These are phyloP conservation scores for Aspergillus alliaceus DNA, from an alignment of 2,329 filamentous ascomycete species.

Conservation along the genomic window DNA sequence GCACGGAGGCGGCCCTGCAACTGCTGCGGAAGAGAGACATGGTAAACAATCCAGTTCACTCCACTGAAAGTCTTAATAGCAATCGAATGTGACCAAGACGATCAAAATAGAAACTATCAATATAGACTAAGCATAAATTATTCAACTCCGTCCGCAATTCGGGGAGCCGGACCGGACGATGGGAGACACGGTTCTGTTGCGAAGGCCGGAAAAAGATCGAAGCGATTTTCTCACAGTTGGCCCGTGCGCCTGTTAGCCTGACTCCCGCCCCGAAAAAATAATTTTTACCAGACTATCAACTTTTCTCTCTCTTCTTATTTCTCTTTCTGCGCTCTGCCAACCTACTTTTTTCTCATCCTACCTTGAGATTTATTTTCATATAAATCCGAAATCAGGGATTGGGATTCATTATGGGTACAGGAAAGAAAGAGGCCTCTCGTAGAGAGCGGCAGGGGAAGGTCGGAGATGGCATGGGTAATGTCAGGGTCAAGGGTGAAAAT, in stretches of 20 bases:
- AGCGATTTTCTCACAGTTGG: conserved; percentile 39
- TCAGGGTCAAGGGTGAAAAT: conserved; percentile 94
- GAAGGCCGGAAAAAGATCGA: conserved; percentile 30
- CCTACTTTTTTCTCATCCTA: conserved; percentile 25
- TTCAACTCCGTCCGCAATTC: background rate
- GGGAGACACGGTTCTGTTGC: conserved; percentile 20
- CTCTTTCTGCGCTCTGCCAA: conserved; percentile 33
- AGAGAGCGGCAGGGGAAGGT: conserved; percentile 82
- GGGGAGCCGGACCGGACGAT: conserved; percentile 12
- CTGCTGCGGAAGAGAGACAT: conserved; percentile 41
- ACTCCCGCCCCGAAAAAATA: conserved; percentile 31
- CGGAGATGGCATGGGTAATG: conserved; percentile 84
- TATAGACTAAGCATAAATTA: background rate
- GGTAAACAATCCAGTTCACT: conserved; percentile 10
- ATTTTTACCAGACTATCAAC: conserved; percentile 22
- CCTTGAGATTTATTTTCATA: conserved; percentile 30
- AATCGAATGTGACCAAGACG: background rate
- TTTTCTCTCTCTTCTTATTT: conserved; percentile 28
- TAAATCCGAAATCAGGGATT: conserved; percentile 21
- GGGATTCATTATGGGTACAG: conserved; percentile 69
- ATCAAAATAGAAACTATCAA: background rate
- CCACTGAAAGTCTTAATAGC: background rate
- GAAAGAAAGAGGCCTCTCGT: conserved; percentile 86
- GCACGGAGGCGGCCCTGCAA: conserved; percentile 36
- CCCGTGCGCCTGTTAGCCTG: conserved; percentile 38